These are phyloP conservation scores for Fonsecaea monophora DNA, from an alignment of 2,329 filamentous ascomycete species.

Conservation along the genomic window DNA sequence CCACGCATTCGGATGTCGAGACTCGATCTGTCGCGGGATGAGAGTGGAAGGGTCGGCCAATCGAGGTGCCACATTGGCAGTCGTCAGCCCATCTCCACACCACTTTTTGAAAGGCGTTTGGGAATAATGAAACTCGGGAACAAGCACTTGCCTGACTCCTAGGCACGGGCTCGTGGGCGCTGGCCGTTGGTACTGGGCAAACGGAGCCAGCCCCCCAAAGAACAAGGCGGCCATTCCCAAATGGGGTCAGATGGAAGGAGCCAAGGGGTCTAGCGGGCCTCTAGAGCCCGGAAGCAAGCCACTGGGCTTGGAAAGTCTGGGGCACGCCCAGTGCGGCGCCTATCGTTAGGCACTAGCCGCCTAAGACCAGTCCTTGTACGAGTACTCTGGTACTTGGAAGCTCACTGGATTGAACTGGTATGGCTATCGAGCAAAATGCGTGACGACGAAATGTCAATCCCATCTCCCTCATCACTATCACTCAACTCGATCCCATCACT, in stretches of 20 bases:
- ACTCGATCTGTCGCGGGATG: conserved; percentile 20
- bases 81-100: conserved; percentile 19
- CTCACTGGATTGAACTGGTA: background rate
- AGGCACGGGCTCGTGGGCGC: conserved; percentile 2
- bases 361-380: background rate
- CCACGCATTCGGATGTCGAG: conserved; percentile 15
- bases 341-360: background rate
- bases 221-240: conserved; percentile 1
- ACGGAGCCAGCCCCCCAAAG: conserved; percentile 16
- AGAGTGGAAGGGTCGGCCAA: conserved; percentile 9
- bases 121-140: background rate
- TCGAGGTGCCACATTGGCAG: conserved; percentile 7
- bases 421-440: background rate
- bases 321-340: background rate
- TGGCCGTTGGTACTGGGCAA: background rate
- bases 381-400: too few species aligned
- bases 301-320: conserved; percentile 4
- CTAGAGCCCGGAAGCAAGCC: background rate
- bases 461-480: background rate
- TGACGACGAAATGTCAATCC: background rate
- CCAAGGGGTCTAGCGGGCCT: background rate
- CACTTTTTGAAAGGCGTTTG: background rate
- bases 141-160: background rate
- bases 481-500: background rate
- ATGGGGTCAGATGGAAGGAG: conserved; percentile 5